These are phyloP conservation scores for Fibroporia radiculosa DNA, from an alignment of 768 basidiomycete genomes.

Conservation along the genomic window DNA sequence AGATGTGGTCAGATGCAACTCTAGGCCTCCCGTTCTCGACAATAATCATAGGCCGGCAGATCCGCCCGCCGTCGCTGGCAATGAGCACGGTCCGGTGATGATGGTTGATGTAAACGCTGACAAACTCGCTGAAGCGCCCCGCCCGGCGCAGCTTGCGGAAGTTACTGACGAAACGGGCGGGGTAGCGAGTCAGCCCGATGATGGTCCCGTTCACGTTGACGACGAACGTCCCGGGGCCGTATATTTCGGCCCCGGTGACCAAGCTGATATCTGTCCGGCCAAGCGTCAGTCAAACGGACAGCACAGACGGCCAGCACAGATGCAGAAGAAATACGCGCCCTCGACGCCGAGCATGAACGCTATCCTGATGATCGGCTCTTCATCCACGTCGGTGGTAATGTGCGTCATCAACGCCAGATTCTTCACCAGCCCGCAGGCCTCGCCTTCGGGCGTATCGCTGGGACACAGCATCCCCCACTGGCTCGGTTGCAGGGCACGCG, in stretches of 20 bases:
- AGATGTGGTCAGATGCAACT: conserved; percentile 75
- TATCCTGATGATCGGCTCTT: conserved; percentile 84
- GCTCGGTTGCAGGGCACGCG: conserved; percentile 92
- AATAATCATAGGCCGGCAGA: conserved; percentile 96
- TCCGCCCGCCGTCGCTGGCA: conserved; percentile 94
- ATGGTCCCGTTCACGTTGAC: conserved; percentile 97
- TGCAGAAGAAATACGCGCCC: conserved; percentile 44
- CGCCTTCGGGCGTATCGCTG: conserved; percentile 98
- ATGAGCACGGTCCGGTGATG: conserved; percentile 95
- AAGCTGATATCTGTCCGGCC: conserved; percentile 68
- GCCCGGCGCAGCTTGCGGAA: conserved; percentile 92
- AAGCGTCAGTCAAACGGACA: conserved; percentile 3
- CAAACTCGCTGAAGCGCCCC: conserved; percentile 90
- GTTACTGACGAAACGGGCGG: conserved; percentile 77
- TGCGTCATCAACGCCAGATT: conserved; percentile 99
- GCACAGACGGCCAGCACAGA: background rate
- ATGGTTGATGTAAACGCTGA: conserved; percentile 92
- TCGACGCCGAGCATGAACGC: conserved; percentile 97
- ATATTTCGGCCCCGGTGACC: conserved; percentile 92
- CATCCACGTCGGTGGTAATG: conserved; percentile 98
- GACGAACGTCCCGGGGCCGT: conserved; percentile 85
- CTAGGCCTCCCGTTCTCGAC: conserved; percentile 75
- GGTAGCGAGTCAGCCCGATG: conserved; percentile 85
- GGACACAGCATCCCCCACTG: conserved; percentile 99
- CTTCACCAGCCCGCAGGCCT: conserved; percentile 97